phyloP scores from a whole-genome alignment of 805 yeast genomes.

The Huiozyma naganishii region DNA sequence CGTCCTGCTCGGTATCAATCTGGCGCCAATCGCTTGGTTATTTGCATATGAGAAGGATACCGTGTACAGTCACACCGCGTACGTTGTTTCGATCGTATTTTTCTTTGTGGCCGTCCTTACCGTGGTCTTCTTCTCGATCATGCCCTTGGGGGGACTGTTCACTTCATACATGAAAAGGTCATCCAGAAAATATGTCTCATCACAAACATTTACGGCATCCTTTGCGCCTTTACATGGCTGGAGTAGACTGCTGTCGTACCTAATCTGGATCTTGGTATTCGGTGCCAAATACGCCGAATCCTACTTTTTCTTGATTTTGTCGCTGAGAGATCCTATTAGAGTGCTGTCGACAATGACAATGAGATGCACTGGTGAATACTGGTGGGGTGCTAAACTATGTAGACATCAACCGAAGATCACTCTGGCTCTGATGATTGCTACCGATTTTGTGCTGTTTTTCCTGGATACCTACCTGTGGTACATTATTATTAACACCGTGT shows the following conservation, averaged over 20 bases:
- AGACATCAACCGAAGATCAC: slow-evolving; percentile 78
- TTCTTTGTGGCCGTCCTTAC: slow-evolving; percentile 84
- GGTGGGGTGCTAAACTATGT: slow-evolving; percentile 71
- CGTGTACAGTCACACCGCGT: slow-evolving; percentile 57
- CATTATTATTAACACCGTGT: slow-evolving; percentile 84
- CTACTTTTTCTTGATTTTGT: slow-evolving; percentile 78
- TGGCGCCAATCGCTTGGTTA: slow-evolving; percentile 78
- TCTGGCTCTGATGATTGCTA: slow-evolving; percentile 83
- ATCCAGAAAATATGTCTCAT: slow-evolving; percentile 80
- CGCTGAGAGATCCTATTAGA: slow-evolving; percentile 91
- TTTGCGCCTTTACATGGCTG: slow-evolving; percentile 70
- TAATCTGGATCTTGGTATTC: slow-evolving; percentile 81
- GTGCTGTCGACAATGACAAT: slow-evolving; percentile 69
- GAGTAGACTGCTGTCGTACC: slow-evolving; percentile 91
- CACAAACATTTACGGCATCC: slow-evolving; percentile 91
- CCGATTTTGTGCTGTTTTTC: slow-evolving; percentile 91
- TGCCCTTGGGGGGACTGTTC: slow-evolving; percentile 95
- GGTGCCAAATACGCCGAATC: slow-evolving; percentile 84
- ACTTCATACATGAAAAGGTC: slow-evolving; percentile 85
- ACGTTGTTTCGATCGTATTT: slow-evolving; percentile 69
- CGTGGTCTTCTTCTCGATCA: slow-evolving; percentile 71
- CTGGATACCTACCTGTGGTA: slow-evolving; percentile 99
- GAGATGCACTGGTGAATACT: slow-evolving; percentile 93
- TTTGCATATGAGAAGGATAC: slow-evolving; percentile 68
- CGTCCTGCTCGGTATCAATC: slow-evolving; percentile 53